A percentile compares a stretch with the other conserved stretches of the same genome.
phyloP scores from a whole-genome alignment of 2,329 filamentous ascomycete species.

The Penicillium sp. region DNA sequence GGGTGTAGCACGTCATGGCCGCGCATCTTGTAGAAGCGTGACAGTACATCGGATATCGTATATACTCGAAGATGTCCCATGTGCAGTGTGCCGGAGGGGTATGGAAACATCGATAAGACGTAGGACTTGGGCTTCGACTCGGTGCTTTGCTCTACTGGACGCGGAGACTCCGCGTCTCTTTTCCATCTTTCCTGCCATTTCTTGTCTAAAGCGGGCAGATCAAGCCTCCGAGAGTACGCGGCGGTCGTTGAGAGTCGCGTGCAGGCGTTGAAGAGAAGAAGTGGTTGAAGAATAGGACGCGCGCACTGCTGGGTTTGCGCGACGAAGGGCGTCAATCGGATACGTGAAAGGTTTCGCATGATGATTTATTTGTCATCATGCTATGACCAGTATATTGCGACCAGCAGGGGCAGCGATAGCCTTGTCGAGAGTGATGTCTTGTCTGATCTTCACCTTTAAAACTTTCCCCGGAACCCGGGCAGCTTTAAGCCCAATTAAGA shows the following conservation, averaged over 20 bases:
- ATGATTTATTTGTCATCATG: slow-evolving; percentile 23
- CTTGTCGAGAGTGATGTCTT: neutral
- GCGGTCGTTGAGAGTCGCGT: slow-evolving; percentile 28
- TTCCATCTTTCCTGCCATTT: slow-evolving; percentile 58
- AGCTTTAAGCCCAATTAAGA: slow-evolving; percentile 19
- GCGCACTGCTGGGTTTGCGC: slow-evolving; percentile 19
- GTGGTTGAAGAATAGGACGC: slow-evolving; percentile 10
- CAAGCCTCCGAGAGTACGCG: slow-evolving; percentile 29
- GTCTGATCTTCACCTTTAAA: slow-evolving; percentile 14
- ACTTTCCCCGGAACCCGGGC: slow-evolving; percentile 20
- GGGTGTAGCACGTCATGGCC: slow-evolving; percentile 75
- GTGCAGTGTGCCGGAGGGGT: slow-evolving; percentile 82
- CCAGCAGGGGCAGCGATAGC: neutral
- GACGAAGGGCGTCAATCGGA: slow-evolving; percentile 26
- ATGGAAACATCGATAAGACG: slow-evolving; percentile 89
- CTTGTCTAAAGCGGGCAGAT: slow-evolving; percentile 48
- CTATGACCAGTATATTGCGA: neutral
- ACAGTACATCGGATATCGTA: slow-evolving; percentile 82
- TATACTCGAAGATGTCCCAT: slow-evolving; percentile 86
- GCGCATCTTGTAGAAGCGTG: slow-evolving; percentile 71
- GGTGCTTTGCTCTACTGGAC: neutral
- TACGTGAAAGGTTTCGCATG: slow-evolving; percentile 30
- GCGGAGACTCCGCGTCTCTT: slow-evolving; percentile 11
- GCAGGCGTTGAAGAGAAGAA: slow-evolving; percentile 14
- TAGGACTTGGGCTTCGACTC: slow-evolving; percentile 53